Percentiles rank a stretch among this genome's conserved stretches.
phyloP scores from a whole-genome alignment of 2,329 filamentous ascomycete species.

The Sporothrix pseudoabietina region DNA sequence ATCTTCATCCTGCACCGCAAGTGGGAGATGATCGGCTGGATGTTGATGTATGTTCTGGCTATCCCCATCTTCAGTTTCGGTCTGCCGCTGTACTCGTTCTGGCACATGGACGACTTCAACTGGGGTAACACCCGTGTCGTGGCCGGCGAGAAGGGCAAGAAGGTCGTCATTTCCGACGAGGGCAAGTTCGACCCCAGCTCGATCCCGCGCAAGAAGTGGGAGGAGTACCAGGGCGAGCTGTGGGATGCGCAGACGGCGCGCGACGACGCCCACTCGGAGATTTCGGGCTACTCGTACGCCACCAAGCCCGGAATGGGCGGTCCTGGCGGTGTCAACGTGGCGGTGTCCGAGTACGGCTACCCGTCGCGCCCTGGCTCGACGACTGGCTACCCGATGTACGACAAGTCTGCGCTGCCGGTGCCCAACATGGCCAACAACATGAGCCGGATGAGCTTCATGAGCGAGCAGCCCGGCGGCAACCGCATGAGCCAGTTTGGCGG shows the following conservation, averaged over 20 bases:
- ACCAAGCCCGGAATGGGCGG: constrained; percentile 67
- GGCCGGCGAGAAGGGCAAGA: constrained; percentile 88
- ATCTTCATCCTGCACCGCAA: constrained; percentile 96
- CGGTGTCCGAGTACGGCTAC: constrained; percentile 70
- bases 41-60: constrained; percentile 91
- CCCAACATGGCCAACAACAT: constrained; percentile 53
- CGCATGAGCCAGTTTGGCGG: constrained; percentile 64
- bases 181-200: constrained; percentile 93
- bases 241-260: constrained; percentile 92
- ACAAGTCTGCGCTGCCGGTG: constrained; percentile 48
- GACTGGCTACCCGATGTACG: constrained; percentile 53
- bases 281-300: constrained; percentile 92
- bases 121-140: constrained; percentile 99
- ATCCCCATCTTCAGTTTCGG: constrained; percentile 90
- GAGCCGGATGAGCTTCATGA: constrained; percentile 75
- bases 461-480: constrained; percentile 60
- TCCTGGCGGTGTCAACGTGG: constrained; percentile 48
- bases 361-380: constrained; percentile 60
- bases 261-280: constrained; percentile 78
- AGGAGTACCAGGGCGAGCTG: constrained; percentile 96
- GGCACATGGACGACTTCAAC: constrained; percentile 99
- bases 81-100: constrained; percentile 92
- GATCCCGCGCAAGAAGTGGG: constrained; percentile 98
- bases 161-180: constrained; percentile 92
- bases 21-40: constrained; percentile 99